Base-by-base conservation (phyloP, 345 rosid genomes). In the Dimocarpus longan region DNA sequence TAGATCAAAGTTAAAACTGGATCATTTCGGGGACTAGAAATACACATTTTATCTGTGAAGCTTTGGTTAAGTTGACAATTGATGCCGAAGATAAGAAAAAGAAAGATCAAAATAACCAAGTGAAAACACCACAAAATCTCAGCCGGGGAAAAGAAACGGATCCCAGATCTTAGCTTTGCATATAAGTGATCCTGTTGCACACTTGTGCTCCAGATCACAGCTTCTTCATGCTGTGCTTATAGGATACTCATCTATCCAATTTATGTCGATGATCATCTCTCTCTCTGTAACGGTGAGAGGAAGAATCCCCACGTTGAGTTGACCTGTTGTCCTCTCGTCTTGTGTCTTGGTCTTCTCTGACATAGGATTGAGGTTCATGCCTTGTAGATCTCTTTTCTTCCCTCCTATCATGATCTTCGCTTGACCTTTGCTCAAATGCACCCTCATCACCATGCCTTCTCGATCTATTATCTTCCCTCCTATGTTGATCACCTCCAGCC, bases 331-430 rank as follows among this genome's bases (percentile, higher is more conserved):
- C 84, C 26, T 65, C 69, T 40, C 78, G 66, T 66, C 75, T 76
- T 68, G 66, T 69, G 64, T 82, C 86, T 60, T 37, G 75, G 76
- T 86, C 90, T 44, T 79, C 83, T 75, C 84, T 82, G 10, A 64
- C 32, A 71, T 79, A 79, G 71, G 81, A 59, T 46, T 80, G 88
- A 62, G 87, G 78, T n/a, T 83, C 84, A 8, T 64, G 79, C 84
- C 86, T 87, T 68, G 79, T 82, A 39, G 85, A 76, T 79, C 89
- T 72, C 73, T 70, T 82, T 54, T 82, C 76, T 19, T 80, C 70
- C 68, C 68, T 76, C 59, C 71, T 66, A 56, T 84, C 82, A 56
- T 67, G 74, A 74, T 85, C 90, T 40, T 80, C 84, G 70, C 80
- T 79, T 7, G 73, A 24, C 70, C 80, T 81, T 54, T 77, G 56